phyloP scores from a whole-genome alignment of 768 basidiomycete species.

The Tricholoma hemisulphureum region DNA sequence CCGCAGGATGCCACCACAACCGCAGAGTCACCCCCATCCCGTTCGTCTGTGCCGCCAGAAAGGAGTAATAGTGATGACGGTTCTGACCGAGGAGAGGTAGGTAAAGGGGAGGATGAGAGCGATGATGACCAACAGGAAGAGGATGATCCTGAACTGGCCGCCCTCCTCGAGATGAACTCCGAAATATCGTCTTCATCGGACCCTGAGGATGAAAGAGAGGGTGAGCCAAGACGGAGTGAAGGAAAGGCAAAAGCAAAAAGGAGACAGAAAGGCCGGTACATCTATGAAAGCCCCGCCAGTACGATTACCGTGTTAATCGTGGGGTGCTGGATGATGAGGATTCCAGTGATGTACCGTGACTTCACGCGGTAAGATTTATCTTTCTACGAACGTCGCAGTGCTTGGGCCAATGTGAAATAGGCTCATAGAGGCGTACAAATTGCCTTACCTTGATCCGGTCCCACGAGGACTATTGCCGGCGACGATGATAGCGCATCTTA shows the following conservation, averaged over 20 bases:
- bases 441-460: conserved; percentile 79
- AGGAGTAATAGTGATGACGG: not conserved
- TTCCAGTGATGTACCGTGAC: conserved; percentile 76
- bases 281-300: conserved; percentile 41
- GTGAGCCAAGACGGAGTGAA: conserved; percentile 12
- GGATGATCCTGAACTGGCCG: conserved; percentile 39
- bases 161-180: conserved; percentile 43
- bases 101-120: conserved; percentile 15
- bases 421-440: conserved; percentile 66
- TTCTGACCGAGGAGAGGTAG: conserved; percentile 12
- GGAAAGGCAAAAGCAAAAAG: conserved; percentile 6
- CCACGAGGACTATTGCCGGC: conserved; percentile 51
- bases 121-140: conserved; percentile 14
- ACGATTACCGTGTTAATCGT: conserved; percentile 69
- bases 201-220: conserved; percentile 31
- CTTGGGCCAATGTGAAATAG: conserved; percentile 37
- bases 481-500: conserved; percentile 66
- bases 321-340: conserved; percentile 75
- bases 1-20: not conserved
- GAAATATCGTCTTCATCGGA: conserved; percentile 33
- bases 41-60: not conserved
- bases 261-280: conserved; percentile 17
- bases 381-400: conserved; percentile 1
- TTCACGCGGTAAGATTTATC: conserved; percentile 57
- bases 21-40: conserved; percentile 7